Base-by-base conservation (phyloP, 768 basidiomycete genomes). In the Mycena rosella region DNA sequence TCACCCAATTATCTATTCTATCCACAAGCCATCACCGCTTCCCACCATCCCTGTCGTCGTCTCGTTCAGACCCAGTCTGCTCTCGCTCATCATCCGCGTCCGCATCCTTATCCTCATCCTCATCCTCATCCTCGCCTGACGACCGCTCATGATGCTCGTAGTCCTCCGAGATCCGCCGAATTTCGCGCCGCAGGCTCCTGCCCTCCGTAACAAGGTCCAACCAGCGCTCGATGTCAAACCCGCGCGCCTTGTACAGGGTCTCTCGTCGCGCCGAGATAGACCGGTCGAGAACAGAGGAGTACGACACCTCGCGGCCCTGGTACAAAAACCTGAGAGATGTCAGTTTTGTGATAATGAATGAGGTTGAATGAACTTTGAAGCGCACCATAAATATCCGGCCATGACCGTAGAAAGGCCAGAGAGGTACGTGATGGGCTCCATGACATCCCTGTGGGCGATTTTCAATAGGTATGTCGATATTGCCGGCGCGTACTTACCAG, bases 351-450 rank as follows among this genome's bases (percentile, higher is more conserved):
- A n/a, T n/a, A n/a, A n/a, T n/a, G n/a, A n/a, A n/a, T n/a, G n/a
- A n/a, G n/a, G n/a, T n/a, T n/a, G n/a, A n/a, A n/a, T n/a, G n/a
- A n/a, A n/a, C n/a, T n/a, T n/a, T n/a, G n/a, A n/a, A n/a, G n/a
- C 73, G 38, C 51, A 87, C 87, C 88, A 89, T 3, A 88, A 80
- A 72, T 90, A 89, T 2, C 87, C 87, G n/a, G 85, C 81, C 42
- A 89, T 84, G 62, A 90, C 88, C 10, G 83, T 88, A 0, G 86
- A 85, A 9, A 90, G 76, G 5, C 88, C 88, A 18, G 87, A 88
- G n/a, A 90, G 79, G 74, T 90, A 89, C 4, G 88, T 91, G 45
- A 90, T 82, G 0, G 90, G 90, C 73, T 91, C 89, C 89, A 91
- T 91, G 6, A 89, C 76, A 69, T 91, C 89, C 86, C 86, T 84